phyloP scores from a whole-genome alignment of 768 basidiomycete genomes.

The Lentinula detonsa region DNA sequence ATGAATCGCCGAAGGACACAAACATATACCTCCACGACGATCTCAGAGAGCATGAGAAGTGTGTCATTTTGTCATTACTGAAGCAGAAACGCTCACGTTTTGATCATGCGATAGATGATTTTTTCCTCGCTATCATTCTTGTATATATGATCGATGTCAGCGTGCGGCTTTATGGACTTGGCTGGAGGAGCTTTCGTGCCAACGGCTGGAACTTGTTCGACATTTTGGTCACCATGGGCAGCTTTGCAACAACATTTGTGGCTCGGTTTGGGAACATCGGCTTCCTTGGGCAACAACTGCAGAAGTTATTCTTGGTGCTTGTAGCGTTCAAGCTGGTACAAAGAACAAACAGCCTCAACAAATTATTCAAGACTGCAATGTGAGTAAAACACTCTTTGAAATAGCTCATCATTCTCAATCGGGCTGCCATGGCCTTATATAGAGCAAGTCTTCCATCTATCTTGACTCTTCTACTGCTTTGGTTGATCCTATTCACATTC shows the following conservation, averaged over 20 bases:
- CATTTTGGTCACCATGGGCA: conserved; percentile 71
- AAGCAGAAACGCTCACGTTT: background rate
- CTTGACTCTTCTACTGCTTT: conserved; percentile 75
- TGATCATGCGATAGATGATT: conserved; percentile 12
- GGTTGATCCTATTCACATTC: conserved; percentile 88
- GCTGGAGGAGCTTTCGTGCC: conserved; percentile 75
- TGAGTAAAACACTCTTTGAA: conserved; percentile 37
- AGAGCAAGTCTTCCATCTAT: conserved; percentile 88
- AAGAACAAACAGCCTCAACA: conserved; percentile 80
- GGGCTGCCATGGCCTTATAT: conserved; percentile 5
- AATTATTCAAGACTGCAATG: conserved; percentile 95
- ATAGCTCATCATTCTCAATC: background rate
- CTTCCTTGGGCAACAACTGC: conserved; percentile 57
- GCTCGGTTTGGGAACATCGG: conserved; percentile 46
- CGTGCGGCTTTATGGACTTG: conserved; percentile 79
- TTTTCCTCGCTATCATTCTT: conserved; percentile 69
- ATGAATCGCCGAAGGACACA: conserved; percentile 56
- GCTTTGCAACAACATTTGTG: conserved; percentile 75
- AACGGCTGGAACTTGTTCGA: conserved; percentile 97
- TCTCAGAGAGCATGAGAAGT: conserved; percentile 59
- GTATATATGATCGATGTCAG: conserved; percentile 73
- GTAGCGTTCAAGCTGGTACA: conserved; percentile 95
- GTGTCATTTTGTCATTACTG: conserved; percentile 15
- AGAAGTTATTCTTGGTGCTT: conserved; percentile 89
- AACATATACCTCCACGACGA: conserved; percentile 49